Evolutionary conservation across 306 rosid genomes (phyloP), one percentile per base, ranked within the genome.

Genomic region (Vigna radiata): DNA sequence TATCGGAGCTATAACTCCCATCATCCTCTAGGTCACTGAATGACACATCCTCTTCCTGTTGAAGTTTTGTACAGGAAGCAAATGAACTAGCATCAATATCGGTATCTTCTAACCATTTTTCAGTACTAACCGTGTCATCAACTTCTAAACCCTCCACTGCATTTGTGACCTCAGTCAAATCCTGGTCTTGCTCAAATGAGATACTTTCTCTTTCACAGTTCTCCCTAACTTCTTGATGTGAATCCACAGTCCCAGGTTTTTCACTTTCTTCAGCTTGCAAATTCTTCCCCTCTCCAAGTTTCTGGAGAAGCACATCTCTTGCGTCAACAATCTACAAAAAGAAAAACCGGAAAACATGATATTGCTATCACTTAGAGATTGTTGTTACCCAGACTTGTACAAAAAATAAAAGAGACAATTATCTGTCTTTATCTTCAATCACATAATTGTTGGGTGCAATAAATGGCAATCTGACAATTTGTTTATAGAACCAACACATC

Each of bases 21-120:
- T 83, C 82, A 3, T 87, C 94, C 54, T 95, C 99, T 68, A 87
- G 83, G 56, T 95, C 99, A 75, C 99, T 95, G 87, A 92, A 92
- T 33, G 97, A 85, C 41, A 89, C 82, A 18, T 86, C 93, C 64
- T 89, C 92, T 71, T 86, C 97, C 7, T 73, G 79, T 55, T 82
- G 89, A 70, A 72, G 69, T 76, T 85, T 86, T 73, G 78, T 52
- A 66, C 73, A 69, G 61, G 87, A 84, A 39, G 73, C 76, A 67
- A 78, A 62, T 7, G 81, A 82, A 67, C 82, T 70, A n/a, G 86
- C 76, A 52, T 87, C 87, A 31, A 67, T 66, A 62, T 84, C 83
- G 41, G 81, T 84, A 82, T 82, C 88, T 70, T 83, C 88, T 48
- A 80, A 78, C 85, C 84, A 79, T 12, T 85, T 86, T 70, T 88